phyloP scores from a whole-genome alignment of 1,139 yeast genomes.

The Groenewaldozyma sp. region DNA sequence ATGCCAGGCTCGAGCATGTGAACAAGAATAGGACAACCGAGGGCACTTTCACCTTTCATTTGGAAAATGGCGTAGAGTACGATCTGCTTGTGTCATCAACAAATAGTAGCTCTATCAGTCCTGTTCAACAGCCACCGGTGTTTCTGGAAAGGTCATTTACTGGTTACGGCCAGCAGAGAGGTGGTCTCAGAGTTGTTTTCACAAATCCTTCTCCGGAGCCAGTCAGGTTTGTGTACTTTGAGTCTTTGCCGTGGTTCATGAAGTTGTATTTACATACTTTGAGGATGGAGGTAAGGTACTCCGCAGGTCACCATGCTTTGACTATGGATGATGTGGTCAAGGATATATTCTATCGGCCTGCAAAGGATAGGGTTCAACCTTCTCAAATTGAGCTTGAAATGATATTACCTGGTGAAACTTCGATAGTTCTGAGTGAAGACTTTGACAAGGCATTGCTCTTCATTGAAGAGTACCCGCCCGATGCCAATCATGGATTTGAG shows the following conservation, averaged over 20 bases:
- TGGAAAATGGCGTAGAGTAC: constrained; percentile 25
- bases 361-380: constrained; percentile 72
- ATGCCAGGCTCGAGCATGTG: constrained; percentile 6
- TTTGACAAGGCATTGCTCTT: constrained; percentile 81
- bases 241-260: constrained; percentile 91
- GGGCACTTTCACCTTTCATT: constrained; percentile 9
- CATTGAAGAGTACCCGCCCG: constrained; percentile 95
- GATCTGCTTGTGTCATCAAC: constrained; percentile 32
- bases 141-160: constrained; percentile 77
- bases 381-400: constrained; percentile 69
- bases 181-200: constrained; percentile 76
- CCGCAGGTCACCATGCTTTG: constrained; percentile 13
- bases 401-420: constrained; percentile 52
- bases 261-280: constrained; percentile 71
- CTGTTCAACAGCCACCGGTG: constrained; percentile 52
- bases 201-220: constrained; percentile 49
- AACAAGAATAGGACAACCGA: constrained; percentile 4
- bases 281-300: constrained; percentile 12
- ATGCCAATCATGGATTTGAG: constrained; percentile 96
- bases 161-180: constrained; percentile 85
- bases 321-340: constrained; percentile 35
- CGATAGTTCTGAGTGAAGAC: constrained; percentile 58
- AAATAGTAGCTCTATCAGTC: constrained; percentile 21
- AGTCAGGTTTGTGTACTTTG: constrained; percentile 56
- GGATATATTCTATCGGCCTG: constrained; percentile 60